These are phyloP conservation scores for Boletus patriciae DNA, from an alignment of 768 basidiomycete genomes.

Conservation along the genomic window DNA sequence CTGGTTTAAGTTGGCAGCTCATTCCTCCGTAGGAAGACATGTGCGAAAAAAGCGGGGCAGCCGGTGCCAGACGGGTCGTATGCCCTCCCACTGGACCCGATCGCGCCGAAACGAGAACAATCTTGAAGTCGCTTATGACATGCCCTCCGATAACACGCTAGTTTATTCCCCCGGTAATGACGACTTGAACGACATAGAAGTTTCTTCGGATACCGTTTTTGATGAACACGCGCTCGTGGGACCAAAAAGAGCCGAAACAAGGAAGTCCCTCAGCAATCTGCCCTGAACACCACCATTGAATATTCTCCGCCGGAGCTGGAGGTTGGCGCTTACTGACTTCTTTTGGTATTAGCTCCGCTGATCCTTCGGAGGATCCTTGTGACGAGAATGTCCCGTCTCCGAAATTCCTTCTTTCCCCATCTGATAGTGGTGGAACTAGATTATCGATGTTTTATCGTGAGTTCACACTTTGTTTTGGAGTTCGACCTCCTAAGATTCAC, in stretches of 20 bases:
- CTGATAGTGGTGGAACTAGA: constrained; percentile 5
- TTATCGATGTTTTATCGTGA: too few species aligned
- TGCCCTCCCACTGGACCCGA: constrained; percentile 17
- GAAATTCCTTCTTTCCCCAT: neutral
- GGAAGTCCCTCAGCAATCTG: neutral
- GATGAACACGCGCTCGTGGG: constrained; percentile 5
- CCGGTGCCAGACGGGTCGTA: constrained; percentile 21
- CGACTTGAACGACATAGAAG: constrained; percentile 10
- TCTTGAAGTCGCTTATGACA: constrained; percentile 8
- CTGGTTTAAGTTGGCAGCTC: constrained; percentile 28
- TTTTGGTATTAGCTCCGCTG: constrained; percentile 6
- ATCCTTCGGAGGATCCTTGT: neutral
- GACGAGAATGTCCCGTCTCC: neutral
- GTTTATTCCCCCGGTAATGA: constrained; percentile 6
- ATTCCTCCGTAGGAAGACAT: constrained; percentile 27
- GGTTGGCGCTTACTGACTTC: constrained; percentile 23
- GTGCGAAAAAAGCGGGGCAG: constrained; percentile 25
- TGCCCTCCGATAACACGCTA: constrained; percentile 25
- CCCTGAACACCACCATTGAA: neutral
- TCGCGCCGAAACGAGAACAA: constrained; percentile 10
- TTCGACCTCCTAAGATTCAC: too few species aligned
- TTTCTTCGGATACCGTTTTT: constrained; percentile 25
- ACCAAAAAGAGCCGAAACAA: neutral
- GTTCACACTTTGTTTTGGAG: too few species aligned
- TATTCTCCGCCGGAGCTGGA: constrained; percentile 5